These are phyloP conservation scores for Verticillium tricorpus DNA, from an alignment of 2,329 filamentous ascomycete species.

Conservation along the genomic window DNA sequence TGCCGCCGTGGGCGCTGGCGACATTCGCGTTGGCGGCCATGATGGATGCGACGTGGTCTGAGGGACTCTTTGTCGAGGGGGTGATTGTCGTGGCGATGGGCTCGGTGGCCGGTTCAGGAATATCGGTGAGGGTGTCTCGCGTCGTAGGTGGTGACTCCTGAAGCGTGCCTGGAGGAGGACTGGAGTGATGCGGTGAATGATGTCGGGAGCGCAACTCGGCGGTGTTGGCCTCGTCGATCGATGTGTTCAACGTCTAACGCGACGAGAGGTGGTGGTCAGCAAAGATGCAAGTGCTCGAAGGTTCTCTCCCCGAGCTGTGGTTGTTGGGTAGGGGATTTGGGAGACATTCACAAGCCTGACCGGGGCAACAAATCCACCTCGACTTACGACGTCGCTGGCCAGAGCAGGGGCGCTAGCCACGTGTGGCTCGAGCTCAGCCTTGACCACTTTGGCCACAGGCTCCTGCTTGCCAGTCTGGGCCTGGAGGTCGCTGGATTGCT, in stretches of 20 bases:
- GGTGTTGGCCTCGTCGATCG: slow-evolving; percentile 3
- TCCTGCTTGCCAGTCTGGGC: neutral
- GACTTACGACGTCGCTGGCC: neutral
- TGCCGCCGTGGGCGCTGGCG: slow-evolving; percentile 40
- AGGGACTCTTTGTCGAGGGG: neutral
- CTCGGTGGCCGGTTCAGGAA: slow-evolving; percentile 1
- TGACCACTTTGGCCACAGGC: too few species aligned
- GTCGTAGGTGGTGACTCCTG: neutral
- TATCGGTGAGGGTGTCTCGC: slow-evolving; percentile 8
- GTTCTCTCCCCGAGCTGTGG: neutral
- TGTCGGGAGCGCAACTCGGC: neutral
- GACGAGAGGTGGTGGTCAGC: neutral
- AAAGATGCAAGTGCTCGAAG: neutral
- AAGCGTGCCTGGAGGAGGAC: neutral
- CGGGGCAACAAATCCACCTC: neutral
- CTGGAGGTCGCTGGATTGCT: neutral
- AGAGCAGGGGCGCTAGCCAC: neutral
- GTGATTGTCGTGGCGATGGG: neutral
- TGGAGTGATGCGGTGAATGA: slow-evolving; percentile 4
- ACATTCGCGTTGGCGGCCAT: neutral
- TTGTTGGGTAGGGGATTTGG: neutral
- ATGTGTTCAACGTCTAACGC: slow-evolving; percentile 2
- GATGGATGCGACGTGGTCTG: slow-evolving; percentile 4
- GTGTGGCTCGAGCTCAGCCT: neutral
- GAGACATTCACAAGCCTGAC: neutral